Evolutionary conservation across 306 rosid genomes (phyloP).

Genomic region (Dryas octopetala): DNA sequence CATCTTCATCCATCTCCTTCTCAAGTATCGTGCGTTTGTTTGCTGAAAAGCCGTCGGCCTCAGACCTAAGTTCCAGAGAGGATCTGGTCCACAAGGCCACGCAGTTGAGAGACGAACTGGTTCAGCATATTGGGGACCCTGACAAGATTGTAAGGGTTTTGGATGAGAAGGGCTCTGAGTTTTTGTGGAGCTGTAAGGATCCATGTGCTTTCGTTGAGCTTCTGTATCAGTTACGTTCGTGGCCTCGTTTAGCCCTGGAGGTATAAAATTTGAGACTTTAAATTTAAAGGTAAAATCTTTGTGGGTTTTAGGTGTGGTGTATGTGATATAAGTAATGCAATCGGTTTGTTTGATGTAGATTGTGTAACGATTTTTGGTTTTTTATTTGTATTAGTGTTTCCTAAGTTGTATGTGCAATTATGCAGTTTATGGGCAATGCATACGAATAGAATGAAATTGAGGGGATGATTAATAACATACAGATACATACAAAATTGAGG

Average conservation of each 20-base stretch:
- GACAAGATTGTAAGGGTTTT: constrained; percentile 30
- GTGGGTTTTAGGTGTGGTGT: background rate
- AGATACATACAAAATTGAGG: background rate
- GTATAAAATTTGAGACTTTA: constrained; percentile 19
- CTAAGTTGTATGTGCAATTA: background rate
- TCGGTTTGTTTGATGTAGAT: background rate
- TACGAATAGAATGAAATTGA: background rate
- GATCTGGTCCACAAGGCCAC: constrained; percentile 22
- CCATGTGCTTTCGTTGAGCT: constrained; percentile 43
- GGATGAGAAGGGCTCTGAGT: constrained; percentile 33
- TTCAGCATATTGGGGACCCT: constrained; percentile 27
- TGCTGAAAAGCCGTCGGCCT: background rate
- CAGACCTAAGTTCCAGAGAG: background rate
- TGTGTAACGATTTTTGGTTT: background rate
- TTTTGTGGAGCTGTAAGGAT: constrained; percentile 14
- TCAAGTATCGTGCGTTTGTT: constrained; percentile 30
- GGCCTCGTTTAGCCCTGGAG: constrained; percentile 55
- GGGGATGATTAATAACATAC: background rate
- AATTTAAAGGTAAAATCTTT: background rate
- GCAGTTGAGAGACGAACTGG: constrained; percentile 35
- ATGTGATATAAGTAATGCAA: constrained; percentile 7
- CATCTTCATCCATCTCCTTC: background rate
- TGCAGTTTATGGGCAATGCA: background rate
- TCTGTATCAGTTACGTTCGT: constrained; percentile 46
- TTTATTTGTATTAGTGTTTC: constrained; percentile 1